Base-by-base conservation (phyloP, 108 stramenopile species). In the Fistulifera pelliculosa region DNA sequence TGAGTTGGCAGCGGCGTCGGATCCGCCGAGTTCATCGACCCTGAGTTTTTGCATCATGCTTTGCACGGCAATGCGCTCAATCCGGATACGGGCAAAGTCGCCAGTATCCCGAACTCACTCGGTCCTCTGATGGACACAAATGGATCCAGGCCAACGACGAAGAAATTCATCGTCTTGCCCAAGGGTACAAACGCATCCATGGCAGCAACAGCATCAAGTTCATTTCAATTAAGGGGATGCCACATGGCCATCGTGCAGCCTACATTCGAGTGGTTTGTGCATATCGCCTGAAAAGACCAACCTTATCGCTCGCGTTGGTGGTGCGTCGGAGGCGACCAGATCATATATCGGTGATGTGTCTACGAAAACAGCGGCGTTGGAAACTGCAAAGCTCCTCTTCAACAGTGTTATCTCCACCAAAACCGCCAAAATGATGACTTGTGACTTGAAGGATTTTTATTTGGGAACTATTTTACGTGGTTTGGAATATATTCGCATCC, bases 401-500 rank as follows among this genome's bases (percentile, higher is more conserved):
- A 68, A 71, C 59, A 63, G 59, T 45, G 38, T 48, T 10, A 8
- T 78, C 25, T 58, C 60, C 47, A 70, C 54, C 0, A 45, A 64
- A 0, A 41, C 23, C 1, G 57, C 66, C 8, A 31, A 43, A 16
- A 62, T 53, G 43, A 49, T 47, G 42, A 58, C 54, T 0, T 19
- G 18, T 2, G 72, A 77, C 54, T 27, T 76, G 40, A 65, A 60
- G 17, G 67, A 64, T 38, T 59, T 71, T 28, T 71, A 60, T 49
- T 58, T 76, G 2, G 44, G 21, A 15, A 71, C 70, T 4, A 58
- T 57, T 5, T 27, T 76, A 43, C 40, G 41, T 14, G 14, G 56
- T 13, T 58, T 26, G 47, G 72, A 77, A 53, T 77, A 73, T 57
- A 73, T 77, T 62, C 47, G 56, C 42, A 68, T 68, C 45, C 60